Conservation (phyloP, 352 stramenopile genomes). For the Phytophthora cryptogea region DNA sequence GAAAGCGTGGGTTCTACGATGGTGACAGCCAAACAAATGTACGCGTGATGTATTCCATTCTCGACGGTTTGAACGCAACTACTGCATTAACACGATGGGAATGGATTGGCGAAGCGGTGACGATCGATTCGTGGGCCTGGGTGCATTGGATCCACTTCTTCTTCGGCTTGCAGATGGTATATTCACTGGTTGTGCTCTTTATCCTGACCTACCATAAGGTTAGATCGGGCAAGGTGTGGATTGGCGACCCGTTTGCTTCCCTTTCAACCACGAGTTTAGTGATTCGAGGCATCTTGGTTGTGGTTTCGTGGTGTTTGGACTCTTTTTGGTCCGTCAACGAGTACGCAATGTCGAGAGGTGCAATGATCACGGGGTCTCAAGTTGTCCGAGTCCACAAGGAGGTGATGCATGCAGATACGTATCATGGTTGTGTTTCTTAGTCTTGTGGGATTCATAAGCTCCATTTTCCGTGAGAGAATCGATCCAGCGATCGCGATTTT, state of each 20-base stretch:
- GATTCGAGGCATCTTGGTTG: conserved; percentile 17
- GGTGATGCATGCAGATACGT: conserved; percentile 35
- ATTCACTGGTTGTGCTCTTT: conserved; percentile 27
- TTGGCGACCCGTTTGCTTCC: conserved; percentile 42
- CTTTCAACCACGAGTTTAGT: conserved; percentile 27
- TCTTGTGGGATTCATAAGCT: conserved; percentile 14
- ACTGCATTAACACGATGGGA: conserved; percentile 10
- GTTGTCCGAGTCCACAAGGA: conserved; percentile 21
- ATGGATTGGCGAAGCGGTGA: conserved; percentile 20
- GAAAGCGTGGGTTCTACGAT: conserved; percentile 33
- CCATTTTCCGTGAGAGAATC: conserved; percentile 20
- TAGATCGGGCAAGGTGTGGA: conserved; percentile 35
- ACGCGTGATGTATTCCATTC: conserved; percentile 14
- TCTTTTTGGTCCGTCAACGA: conserved; percentile 37
- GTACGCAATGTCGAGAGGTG: conserved; percentile 23
- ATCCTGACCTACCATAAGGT: conserved; percentile 33
- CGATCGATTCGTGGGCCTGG: conserved; percentile 36
- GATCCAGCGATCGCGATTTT: conserved; percentile 21
- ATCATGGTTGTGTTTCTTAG: conserved; percentile 23
- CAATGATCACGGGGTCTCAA: conserved; percentile 6
- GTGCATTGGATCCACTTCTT: conserved; percentile 39
- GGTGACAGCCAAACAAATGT: conserved; percentile 32
- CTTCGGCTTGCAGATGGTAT: conserved; percentile 26
- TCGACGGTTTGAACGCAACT: neutral
- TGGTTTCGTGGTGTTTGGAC: conserved; percentile 29